Conservation (phyloP, 116 monocot species). For the Cymodocea nodosa region DNA sequence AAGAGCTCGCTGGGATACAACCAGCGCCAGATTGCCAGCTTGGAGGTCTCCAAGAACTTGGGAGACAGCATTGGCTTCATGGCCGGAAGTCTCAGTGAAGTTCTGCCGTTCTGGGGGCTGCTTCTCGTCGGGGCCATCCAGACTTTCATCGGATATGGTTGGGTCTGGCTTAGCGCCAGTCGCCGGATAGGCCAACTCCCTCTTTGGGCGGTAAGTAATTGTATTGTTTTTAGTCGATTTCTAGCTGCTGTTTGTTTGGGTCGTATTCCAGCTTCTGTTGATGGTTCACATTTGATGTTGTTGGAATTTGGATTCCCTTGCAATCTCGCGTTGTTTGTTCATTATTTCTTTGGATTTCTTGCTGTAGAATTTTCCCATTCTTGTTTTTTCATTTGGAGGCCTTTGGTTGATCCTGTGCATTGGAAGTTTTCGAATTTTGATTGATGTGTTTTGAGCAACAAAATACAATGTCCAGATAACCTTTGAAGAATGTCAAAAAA, state of each 20-base stretch:
- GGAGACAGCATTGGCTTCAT: slow-evolving; percentile 75
- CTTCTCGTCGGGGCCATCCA: slow-evolving; percentile 60
- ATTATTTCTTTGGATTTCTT: too few species aligned
- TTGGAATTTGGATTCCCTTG: too few species aligned
- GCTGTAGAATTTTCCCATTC: too few species aligned
- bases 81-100: slow-evolving; percentile 53
- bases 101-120: slow-evolving; percentile 59
- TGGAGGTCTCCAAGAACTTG: slow-evolving; percentile 75
- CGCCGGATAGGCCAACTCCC: slow-evolving; percentile 29
- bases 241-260: background rate
- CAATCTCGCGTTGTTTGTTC: too few species aligned
- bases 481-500: too few species aligned
- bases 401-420: too few species aligned
- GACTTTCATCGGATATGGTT: slow-evolving; percentile 69
- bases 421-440: too few species aligned
- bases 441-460: too few species aligned
- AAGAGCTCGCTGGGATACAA: slow-evolving; percentile 61
- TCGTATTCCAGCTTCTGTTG: too few species aligned
- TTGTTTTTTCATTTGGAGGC: too few species aligned
- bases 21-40: slow-evolving; percentile 59
- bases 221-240: background rate
- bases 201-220: slow-evolving; percentile 88
- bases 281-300: too few species aligned
- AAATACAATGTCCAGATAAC: too few species aligned
- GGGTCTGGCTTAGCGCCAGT: slow-evolving; percentile 66